These are phyloP conservation scores for Candida nitratophila DNA, from an alignment of 805 yeast genomes.

Conservation along the genomic window DNA sequence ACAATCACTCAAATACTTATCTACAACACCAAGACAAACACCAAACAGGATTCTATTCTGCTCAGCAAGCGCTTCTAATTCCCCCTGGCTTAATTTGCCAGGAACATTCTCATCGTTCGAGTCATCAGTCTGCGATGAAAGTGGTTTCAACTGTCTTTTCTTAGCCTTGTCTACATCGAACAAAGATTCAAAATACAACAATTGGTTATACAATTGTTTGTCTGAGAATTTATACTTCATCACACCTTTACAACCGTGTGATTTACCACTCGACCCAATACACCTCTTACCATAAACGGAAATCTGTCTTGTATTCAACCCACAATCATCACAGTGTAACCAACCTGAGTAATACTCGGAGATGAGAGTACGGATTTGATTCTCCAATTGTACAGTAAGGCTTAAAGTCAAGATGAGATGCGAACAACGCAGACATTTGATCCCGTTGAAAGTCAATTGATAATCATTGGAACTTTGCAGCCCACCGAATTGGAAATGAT, in stretches of 20 bases:
- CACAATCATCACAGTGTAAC: slow-evolving; percentile 87
- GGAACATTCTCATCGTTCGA: slow-evolving; percentile 17
- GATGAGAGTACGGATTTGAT: slow-evolving; percentile 59
- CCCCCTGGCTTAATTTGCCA: slow-evolving; percentile 34
- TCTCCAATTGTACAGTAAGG: no score
- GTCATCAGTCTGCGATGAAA: no score
- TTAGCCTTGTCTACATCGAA: slow-evolving; percentile 81
- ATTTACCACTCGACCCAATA: slow-evolving; percentile 54
- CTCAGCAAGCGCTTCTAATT: slow-evolving; percentile 67
- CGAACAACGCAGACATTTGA: slow-evolving; percentile 63
- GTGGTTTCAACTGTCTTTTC: slow-evolving; percentile 45
- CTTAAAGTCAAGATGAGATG: no score
- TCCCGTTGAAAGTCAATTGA: slow-evolving; percentile 57
- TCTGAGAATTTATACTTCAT: slow-evolving; percentile 74
- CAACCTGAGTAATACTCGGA: slow-evolving; percentile 80
- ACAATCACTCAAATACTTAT: slow-evolving; percentile 68
- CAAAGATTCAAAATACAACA: slow-evolving; percentile 67
- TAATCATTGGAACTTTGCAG: slow-evolving; percentile 57
- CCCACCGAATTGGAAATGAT: slow-evolving; percentile 65
- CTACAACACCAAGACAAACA: slow-evolving; percentile 48
- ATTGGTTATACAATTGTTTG: slow-evolving; percentile 77
- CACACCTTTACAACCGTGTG: slow-evolving; percentile 68
- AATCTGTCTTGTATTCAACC: slow-evolving; percentile 71
- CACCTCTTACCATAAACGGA: slow-evolving; percentile 88
- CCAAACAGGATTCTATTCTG: slow-evolving; percentile 64